Conservation (phyloP, 2,329 filamentous ascomycete genomes). For the Bipolaris gigantea region DNA sequence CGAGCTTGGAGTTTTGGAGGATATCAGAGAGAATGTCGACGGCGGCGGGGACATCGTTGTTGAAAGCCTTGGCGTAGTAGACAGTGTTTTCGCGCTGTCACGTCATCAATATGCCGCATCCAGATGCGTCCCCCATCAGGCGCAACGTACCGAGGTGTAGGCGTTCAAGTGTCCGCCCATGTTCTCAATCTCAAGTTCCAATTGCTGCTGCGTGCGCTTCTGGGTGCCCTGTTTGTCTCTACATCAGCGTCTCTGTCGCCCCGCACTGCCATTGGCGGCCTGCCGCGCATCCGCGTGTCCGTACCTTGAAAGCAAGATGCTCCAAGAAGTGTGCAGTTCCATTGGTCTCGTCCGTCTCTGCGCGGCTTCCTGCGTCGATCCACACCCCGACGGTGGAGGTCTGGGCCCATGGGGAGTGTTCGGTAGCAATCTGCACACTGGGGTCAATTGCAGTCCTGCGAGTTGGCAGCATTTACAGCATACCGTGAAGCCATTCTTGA, state of each 20-base stretch:
- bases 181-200: slow-evolving; percentile 99
- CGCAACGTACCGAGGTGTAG: slow-evolving; percentile 85
- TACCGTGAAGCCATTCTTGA: slow-evolving; percentile 97
- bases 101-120: slow-evolving; percentile 44
- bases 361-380: slow-evolving; percentile 98
- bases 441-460: slow-evolving; percentile 38
- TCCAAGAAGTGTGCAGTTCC: slow-evolving; percentile 99
- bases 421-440: slow-evolving; percentile 79
- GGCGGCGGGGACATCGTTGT: slow-evolving; percentile 91
- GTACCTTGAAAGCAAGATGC: slow-evolving; percentile 99
- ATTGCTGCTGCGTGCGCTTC: slow-evolving; percentile 92
- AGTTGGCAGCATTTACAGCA: slow-evolving; percentile 28
- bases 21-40: slow-evolving; percentile 99
- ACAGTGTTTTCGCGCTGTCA: slow-evolving; percentile 92
- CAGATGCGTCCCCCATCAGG: slow-evolving; percentile 6
- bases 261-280: slow-evolving; percentile 6
- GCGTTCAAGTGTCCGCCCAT: slow-evolving; percentile 99
- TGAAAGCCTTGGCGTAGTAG: slow-evolving; percentile 99
- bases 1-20: slow-evolving; percentile 98
- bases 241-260: slow-evolving; percentile 29
- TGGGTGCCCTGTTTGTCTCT: slow-evolving; percentile 70
- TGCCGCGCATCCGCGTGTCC: slow-evolving; percentile 1
- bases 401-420: slow-evolving; percentile 97
- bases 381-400: slow-evolving; percentile 98
- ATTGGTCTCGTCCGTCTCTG: slow-evolving; percentile 98